phyloP scores from a whole-genome alignment of 2,329 filamentous ascomycete species.

The Alternaria angustiovoidea region DNA sequence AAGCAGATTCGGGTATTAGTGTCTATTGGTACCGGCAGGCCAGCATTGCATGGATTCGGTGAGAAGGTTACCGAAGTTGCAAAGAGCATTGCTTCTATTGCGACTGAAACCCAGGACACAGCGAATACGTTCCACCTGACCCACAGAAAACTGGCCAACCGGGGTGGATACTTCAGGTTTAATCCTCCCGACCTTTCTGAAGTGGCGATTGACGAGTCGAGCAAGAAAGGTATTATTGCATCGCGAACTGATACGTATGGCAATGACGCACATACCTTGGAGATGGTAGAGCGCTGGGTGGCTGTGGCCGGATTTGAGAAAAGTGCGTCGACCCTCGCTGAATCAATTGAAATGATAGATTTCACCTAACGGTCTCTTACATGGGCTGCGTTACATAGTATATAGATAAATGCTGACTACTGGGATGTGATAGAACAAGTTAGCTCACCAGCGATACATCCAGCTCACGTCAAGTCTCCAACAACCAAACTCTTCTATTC shows the following conservation, averaged over 20 bases:
- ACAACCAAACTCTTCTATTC: conserved; percentile 16
- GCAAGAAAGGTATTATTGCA: neutral
- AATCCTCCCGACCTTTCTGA: neutral
- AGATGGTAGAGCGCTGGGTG: neutral
- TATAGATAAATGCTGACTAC: neutral
- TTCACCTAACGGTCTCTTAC: neutral
- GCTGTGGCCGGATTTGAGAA: neutral
- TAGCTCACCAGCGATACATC: neutral
- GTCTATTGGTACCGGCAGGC: neutral
- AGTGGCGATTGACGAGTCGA: neutral
- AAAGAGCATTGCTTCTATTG: neutral
- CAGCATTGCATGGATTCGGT: neutral
- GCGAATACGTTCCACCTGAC: neutral
- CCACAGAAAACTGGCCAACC: neutral
- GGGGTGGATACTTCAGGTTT: neutral
- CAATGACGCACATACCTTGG: neutral
- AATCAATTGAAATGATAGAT: neutral
- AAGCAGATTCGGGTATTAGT: neutral
- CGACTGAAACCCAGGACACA: neutral
- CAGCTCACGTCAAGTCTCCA: neutral
- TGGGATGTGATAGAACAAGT: neutral
- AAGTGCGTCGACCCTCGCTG: neutral
- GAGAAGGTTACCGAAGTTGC: neutral
- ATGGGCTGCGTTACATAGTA: neutral
- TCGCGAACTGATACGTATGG: neutral